Base-by-base conservation (phyloP, 2,329 filamentous ascomycete species). In the Lachnellula willkommii region DNA sequence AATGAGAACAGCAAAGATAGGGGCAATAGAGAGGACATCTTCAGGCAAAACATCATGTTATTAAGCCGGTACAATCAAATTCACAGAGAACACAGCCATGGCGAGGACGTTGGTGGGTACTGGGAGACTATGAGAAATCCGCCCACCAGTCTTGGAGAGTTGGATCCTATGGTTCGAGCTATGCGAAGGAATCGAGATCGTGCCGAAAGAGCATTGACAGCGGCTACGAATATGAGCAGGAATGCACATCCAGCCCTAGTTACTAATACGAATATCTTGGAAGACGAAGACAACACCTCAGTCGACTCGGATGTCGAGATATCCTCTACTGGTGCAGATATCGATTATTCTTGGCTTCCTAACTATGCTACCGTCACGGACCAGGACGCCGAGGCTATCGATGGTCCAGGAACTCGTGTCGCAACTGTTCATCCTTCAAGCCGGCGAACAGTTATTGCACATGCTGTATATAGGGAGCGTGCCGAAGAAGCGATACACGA, bases 1-100 rank as follows among this genome's bases (percentile, higher is more conserved):
- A 80, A 77, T 53, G 78, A 82, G 43, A 82, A 85, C 63, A 75
- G 76, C 32, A 76, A 78, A 9, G 87, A 89, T 65, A 81, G 76
- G 1, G 79, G 81, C 5, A 76, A 79, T 63, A 79, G 84, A 56
- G 77, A 84, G 57, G 79, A 83, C 24, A 79, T 89, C 36, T 74
- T 90, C 53, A 75, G 74, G 12, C 49, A 57, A 53, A 54, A 61
- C 20, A 52, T 59, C 9, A 56, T 53, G n/a, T 54, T 83, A 1
- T 81, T 67, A 82, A 3, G 82, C 65, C 43, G 67, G 61, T 53
- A 64, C 57, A 53, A 69, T 64, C 49, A 54, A 20, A 36, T 48
- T 20, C 37, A 42, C 12, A 52, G 54, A 47, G 49, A 55, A 42
- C 15, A 26, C 20, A 39, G 17, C 15, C 35, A 35, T n/a, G 51